A percentile compares a stretch with the other conserved stretches of the same genome.
Evolutionary conservation across 192 early-diverging fungal genomes (phyloP).

Genomic region (Phlyctochytrium planicorne): DNA sequence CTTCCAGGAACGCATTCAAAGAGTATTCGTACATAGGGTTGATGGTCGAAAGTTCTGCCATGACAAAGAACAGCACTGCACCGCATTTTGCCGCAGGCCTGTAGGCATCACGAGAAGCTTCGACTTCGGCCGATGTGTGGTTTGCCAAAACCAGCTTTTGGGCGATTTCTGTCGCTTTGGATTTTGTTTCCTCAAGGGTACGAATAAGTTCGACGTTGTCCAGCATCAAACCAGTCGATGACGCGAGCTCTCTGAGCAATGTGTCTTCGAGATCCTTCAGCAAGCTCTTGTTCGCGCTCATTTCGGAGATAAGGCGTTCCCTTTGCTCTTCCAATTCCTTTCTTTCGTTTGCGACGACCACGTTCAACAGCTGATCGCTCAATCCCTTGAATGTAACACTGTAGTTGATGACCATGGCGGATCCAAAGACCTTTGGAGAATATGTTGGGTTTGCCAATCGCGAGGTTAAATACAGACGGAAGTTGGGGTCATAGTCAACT

Average conservation of each 20-base stretch:
- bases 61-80: conserved; percentile 61
- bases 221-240: conserved; percentile 61
- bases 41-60: conserved; percentile 60
- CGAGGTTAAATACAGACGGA: conserved; percentile 56
- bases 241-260: conserved; percentile 55
- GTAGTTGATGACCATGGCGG: conserved; percentile 66
- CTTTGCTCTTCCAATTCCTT: conserved; percentile 62
- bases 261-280: conserved; percentile 61
- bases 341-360: conserved; percentile 58
- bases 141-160: conserved; percentile 60
- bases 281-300: conserved; percentile 57
- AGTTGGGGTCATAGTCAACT: conserved; percentile 59
- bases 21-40: conserved; percentile 67
- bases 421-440: conserved; percentile 60
- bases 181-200: conserved; percentile 61
- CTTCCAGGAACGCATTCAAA: conserved; percentile 51
- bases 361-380: conserved; percentile 63
- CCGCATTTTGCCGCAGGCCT: conserved; percentile 58
- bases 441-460: conserved; percentile 57
- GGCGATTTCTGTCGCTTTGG: conserved; percentile 61
- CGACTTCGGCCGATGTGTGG: conserved; percentile 61
- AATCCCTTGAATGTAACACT: conserved; percentile 62
- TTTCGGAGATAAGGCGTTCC: conserved; percentile 55
- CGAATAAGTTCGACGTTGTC: conserved; percentile 63
- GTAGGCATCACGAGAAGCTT: conserved; percentile 58